Base-by-base conservation (phyloP, 1,139 yeast genomes). In the Debaryomyces fabryi region DNA sequence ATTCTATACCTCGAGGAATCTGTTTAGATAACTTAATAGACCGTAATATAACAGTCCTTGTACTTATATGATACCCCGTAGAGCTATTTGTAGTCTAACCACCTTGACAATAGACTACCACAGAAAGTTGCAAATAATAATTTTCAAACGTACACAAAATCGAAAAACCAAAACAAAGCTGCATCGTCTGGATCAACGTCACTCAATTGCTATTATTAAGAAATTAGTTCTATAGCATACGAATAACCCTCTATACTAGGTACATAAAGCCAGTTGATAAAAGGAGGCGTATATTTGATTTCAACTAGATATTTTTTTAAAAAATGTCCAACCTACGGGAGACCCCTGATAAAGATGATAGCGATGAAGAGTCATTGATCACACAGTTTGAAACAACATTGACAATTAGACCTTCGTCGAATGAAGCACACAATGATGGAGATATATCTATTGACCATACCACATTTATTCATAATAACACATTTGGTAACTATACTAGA, bases 331-430 rank as follows among this genome's bases (percentile, higher is more conserved):
- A 48, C 39, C 51, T 56, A 44, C 53, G 54, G 42, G 61, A 58
- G 38, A 54, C 52, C 32, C 55, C 57, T 33, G 54, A 56, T 13
- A 55, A 59, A 45, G 61, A 72, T 50, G 78, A 74, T 54, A 72
- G 74, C 50, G 43, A 40, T 15, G 79, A 75, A 54, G 78, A 73
- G 51, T 74, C 80, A 39, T 67, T 76, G 55, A 72, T 76, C 49
- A 70, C 79, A 7, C 79, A 74, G 55, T 76, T 76, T 54, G 81
- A 76, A 57, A 76, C 81, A 4, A 76, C 80, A 1, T 66, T 76
- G 45, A 72, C 76, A 24, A 73, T 76, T 49, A 58, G 68, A 47
- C 77, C 79, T n/a, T 63, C 76, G 9, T 62, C 74, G 32, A 66
- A 71, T 45, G 78, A 73, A n/a, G 62, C 62, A 33, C 67, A 63